These are phyloP conservation scores for Neurospora tetrasperma DNA, from an alignment of 495 filamentous ascomycete genomes.

Conservation along the genomic window DNA sequence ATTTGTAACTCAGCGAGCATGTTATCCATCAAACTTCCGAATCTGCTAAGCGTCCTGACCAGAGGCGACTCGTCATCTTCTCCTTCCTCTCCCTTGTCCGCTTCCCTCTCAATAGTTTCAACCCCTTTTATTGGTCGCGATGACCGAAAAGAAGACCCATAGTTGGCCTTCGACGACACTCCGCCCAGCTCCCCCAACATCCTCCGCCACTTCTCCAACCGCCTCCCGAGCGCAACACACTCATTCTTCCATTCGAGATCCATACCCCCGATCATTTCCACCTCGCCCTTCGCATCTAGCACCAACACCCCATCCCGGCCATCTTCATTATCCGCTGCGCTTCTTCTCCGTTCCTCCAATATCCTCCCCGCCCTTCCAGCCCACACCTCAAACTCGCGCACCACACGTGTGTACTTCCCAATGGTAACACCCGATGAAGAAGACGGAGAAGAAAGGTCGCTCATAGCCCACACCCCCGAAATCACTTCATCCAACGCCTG, in stretches of 20 bases:
- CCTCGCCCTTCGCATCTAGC: conserved; percentile 15
- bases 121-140: background rate
- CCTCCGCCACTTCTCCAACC: conserved; percentile 34
- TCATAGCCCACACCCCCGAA: conserved; percentile 38
- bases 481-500: conserved; percentile 41
- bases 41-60: conserved; percentile 28
- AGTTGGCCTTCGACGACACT: background rate
- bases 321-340: conserved; percentile 9
- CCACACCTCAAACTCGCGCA: conserved; percentile 44
- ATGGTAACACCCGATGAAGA: conserved; percentile 6
- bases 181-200: conserved; percentile 26
- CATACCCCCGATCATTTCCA: conserved; percentile 31
- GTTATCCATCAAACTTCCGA: conserved; percentile 27
- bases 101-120: background rate
- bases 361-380: conserved; percentile 30
- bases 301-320: conserved; percentile 25
- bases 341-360: conserved; percentile 21
- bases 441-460: conserved; percentile 21
- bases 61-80: conserved; percentile 21
- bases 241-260: conserved; percentile 37
- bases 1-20: conserved; percentile 39
- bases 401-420: conserved; percentile 39
- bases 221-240: conserved; percentile 24
- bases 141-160: background rate
- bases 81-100: background rate